Evolutionary conservation across 2,329 filamentous ascomycete species (phyloP).

Genomic region (Calonectria pauciramosa): DNA sequence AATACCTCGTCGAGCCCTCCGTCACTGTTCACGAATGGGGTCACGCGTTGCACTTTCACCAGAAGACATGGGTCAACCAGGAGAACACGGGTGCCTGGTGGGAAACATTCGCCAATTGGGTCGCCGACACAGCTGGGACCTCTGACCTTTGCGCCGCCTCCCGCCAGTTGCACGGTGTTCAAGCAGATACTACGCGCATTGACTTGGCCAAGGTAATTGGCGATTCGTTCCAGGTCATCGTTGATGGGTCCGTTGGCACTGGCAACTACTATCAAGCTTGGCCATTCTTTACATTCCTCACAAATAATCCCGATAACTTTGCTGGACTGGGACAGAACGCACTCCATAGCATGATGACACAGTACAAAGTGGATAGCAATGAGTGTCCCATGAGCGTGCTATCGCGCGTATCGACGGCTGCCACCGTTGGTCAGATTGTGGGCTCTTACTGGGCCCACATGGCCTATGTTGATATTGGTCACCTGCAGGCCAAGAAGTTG

Average conservation of each 20-base stretch:
- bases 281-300: conserved; percentile 64
- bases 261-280: conserved; percentile 67
- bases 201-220: conserved; percentile 61
- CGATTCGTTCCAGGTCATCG: conserved; percentile 62
- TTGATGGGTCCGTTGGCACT: conserved; percentile 56
- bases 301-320: conserved; percentile 61
- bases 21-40: conserved; percentile 66
- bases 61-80: conserved; percentile 60
- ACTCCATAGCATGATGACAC: conserved; percentile 57
- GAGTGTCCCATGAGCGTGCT: conserved; percentile 64
- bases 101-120: conserved; percentile 65
- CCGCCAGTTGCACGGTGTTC: conserved; percentile 51
- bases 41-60: conserved; percentile 63
- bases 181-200: conserved; percentile 54
- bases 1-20: conserved; percentile 53
- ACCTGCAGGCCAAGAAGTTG: conserved; percentile 54
- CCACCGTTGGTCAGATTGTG: conserved; percentile 57
- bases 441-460: conserved; percentile 66
- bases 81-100: conserved; percentile 63
- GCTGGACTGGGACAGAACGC: conserved; percentile 56
- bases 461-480: conserved; percentile 65
- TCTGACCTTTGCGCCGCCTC: conserved; percentile 58
- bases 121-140: conserved; percentile 63
- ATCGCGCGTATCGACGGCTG: conserved; percentile 52
- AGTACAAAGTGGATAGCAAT: conserved; percentile 60